Evolutionary conservation across 495 filamentous ascomycete species (phyloP), one percentile per base, ranked within the genome.

Genomic region (Xylaria castorea): DNA sequence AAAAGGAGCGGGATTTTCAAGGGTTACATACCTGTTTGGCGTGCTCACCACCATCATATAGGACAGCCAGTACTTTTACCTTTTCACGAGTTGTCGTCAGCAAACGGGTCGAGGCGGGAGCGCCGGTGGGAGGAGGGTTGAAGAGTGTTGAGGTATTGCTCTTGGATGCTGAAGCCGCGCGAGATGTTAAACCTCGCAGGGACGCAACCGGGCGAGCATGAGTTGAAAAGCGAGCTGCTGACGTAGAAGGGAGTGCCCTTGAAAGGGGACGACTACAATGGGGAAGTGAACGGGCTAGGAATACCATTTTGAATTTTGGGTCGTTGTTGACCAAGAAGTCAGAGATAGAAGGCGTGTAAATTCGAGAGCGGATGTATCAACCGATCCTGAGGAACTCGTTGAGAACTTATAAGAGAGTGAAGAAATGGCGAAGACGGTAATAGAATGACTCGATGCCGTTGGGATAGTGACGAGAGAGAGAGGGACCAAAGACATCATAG

Each of bases 51-150:
- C 87, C 87, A 74, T 89, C 87, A 80, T 89, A 89, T 68, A 89
- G 80, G 66, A 88, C 85, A 70, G 82, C 74, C 67, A 89, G 83
- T 73, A 89, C 87, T 79, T 89, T 89, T 81, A 87, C 85, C 85
- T 87, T 82, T 86, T 85, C 82, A 80, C 81, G 84, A 75, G 73
- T 64, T 57, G 80, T 82, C 63, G 84, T 86, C 77, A 86, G 84
- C 80, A 83, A 68, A 68, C 82, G 83, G 18, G 75, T 73, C 70
- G 73, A 76, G 71, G 71, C 71, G 32, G 75, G 75, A 58, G 72
- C 58, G 72, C 72, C 70, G 38, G 70, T 25, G 46, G 57, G 60
- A 68, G 48, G 50, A 20, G 42, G 64, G 40, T 53, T 71, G 58
- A 61, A 71, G 22, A 73, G 51, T 42, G 55, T 12, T 50, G 73